A percentile compares a stretch with the other conserved stretches of the same genome.
These are phyloP conservation scores for Ananas comosus DNA, from an alignment of 176 grass and related monocot genomes.

Conservation along the genomic window DNA sequence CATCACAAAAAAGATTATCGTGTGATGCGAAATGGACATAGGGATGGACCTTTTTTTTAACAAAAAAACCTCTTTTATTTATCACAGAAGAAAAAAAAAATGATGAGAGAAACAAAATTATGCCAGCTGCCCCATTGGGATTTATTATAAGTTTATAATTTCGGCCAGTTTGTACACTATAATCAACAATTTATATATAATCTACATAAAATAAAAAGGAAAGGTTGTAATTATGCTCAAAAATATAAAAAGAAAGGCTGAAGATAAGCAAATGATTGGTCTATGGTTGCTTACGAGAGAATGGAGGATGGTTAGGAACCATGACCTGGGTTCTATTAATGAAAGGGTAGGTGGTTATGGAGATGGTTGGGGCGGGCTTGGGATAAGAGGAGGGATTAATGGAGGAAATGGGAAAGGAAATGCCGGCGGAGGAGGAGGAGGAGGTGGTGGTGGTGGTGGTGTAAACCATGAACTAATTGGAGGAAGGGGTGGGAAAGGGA, in stretches of 20 bases:
- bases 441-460: slow-evolving; percentile 28
- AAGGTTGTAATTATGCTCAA: neutral
- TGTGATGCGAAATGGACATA: no score
- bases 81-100: no score
- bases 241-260: neutral
- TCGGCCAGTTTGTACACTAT: neutral
- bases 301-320: slow-evolving; percentile 2
- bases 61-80: no score
- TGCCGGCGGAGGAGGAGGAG: slow-evolving; percentile 24
- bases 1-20: no score
- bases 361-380: slow-evolving; percentile 18
- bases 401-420: slow-evolving; percentile 56
- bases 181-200: neutral
- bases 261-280: neutral
- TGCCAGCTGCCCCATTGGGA: no score
- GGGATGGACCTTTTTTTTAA: no score
- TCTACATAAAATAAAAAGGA: neutral
- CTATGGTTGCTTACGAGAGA: neutral
- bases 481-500: slow-evolving; percentile 35
- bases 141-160: no score
- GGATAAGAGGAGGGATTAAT: slow-evolving; percentile 34
- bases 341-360: slow-evolving; percentile 28
- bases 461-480: slow-evolving; percentile 36
- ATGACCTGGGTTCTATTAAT: neutral
- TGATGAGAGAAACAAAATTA: no score